Evolutionary conservation across 495 filamentous ascomycete genomes (phyloP).

Genomic region (Lichenothelia convexa): DNA sequence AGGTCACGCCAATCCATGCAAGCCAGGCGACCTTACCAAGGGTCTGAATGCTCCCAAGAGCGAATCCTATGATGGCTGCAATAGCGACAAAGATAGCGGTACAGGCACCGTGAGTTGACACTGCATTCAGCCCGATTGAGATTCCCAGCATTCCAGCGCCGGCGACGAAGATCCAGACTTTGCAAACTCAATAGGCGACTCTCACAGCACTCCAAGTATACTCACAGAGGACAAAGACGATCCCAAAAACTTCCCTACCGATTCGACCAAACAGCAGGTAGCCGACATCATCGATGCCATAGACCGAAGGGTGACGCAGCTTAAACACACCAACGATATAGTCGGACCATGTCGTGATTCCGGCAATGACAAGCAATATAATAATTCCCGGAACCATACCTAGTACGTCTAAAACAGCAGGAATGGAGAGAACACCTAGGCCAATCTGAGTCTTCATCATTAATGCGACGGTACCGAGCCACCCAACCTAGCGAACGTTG

Average conservation of each 20-base stretch:
- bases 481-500: background rate
- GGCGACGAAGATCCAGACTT: constrained; percentile 60
- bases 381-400: constrained; percentile 28
- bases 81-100: constrained; percentile 48
- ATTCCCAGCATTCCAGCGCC: constrained; percentile 59
- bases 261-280: constrained; percentile 15
- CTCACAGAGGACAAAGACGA: constrained; percentile 11
- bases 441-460: background rate
- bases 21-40: constrained; percentile 31
- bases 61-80: constrained; percentile 41
- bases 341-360: constrained; percentile 57
- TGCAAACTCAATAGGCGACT: no score
- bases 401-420: constrained; percentile 13
- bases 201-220: no score
- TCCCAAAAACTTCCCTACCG: constrained; percentile 9
- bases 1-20: constrained; percentile 23
- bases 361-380: constrained; percentile 39
- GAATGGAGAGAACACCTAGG: constrained; percentile 20
- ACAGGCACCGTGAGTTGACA: constrained; percentile 46
- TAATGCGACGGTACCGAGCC: background rate
- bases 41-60: constrained; percentile 45
- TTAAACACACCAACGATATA: constrained; percentile 68
- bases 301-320: constrained; percentile 47
- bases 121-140: constrained; percentile 47
- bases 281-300: constrained; percentile 52